These are phyloP conservation scores for Biscogniauxia mediterranea DNA, from an alignment of 2,329 filamentous ascomycete genomes.

Conservation along the genomic window DNA sequence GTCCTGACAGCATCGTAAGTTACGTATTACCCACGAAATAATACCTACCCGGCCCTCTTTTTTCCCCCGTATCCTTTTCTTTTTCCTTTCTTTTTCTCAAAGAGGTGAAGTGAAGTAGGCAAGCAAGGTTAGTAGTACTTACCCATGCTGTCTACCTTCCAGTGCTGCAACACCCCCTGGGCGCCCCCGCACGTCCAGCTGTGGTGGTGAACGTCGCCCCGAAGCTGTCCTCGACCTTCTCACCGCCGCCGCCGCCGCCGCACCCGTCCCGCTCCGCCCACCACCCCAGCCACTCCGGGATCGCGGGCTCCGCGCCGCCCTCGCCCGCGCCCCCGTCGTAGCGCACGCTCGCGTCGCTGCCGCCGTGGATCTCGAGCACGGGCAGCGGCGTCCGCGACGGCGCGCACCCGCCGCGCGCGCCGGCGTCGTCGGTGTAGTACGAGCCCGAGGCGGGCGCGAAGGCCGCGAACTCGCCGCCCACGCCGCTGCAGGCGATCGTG, in stretches of 20 bases:
- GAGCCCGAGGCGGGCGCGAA: slow-evolving; percentile 45
- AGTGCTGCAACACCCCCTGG: slow-evolving; percentile 41
- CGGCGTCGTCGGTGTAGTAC: slow-evolving; percentile 43
- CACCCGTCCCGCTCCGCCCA: slow-evolving; percentile 44
- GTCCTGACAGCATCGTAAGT: slow-evolving; percentile 28
- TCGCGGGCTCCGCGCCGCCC: slow-evolving; percentile 40
- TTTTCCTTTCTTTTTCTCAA: no score
- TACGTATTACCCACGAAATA: no score
- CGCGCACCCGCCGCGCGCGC: slow-evolving; percentile 34
- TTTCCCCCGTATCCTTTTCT: no score
- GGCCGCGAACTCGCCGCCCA: slow-evolving; percentile 43
- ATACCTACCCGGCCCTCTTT: no score
- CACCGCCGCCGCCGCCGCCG: slow-evolving; percentile 34
- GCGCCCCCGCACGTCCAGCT: slow-evolving; percentile 40
- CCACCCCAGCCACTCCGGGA: slow-evolving; percentile 40
- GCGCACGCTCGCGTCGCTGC: slow-evolving; percentile 40
- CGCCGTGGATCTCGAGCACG: slow-evolving; percentile 47
- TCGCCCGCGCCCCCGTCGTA: slow-evolving; percentile 44
- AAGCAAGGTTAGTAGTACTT: no score
- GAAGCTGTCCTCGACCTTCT: slow-evolving; percentile 33
- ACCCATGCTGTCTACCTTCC: slow-evolving; percentile 43
- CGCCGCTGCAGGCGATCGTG: slow-evolving; percentile 43
- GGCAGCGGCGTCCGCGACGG: slow-evolving; percentile 39
- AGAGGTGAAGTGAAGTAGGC: no score
- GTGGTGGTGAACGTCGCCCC: slow-evolving; percentile 41